These are phyloP conservation scores for Antarctomyces pellizariae DNA, from an alignment of 495 filamentous ascomycete species.

Conservation along the genomic window DNA sequence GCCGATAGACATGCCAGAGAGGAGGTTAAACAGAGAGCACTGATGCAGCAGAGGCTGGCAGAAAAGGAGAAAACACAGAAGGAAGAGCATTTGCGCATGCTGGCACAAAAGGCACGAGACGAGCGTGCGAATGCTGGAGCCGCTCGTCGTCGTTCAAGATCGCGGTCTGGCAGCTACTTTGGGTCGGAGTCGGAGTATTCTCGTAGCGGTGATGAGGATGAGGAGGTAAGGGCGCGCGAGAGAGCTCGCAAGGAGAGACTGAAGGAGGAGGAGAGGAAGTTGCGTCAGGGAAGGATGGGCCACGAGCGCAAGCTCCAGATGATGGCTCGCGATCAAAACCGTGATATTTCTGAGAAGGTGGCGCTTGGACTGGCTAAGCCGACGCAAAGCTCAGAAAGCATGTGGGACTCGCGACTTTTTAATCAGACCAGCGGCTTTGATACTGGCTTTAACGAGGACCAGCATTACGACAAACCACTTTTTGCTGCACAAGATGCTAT, in stretches of 20 bases:
- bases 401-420: slow-evolving; percentile 94
- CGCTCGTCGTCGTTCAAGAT: slow-evolving; percentile 22
- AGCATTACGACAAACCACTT: slow-evolving; percentile 88
- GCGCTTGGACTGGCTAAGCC: slow-evolving; percentile 89
- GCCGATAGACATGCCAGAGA: slow-evolving; percentile 88
- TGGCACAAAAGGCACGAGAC: slow-evolving; percentile 82
- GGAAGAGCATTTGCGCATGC: slow-evolving; percentile 71
- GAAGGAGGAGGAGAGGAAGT: slow-evolving; percentile 64
- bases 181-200: slow-evolving; percentile 34
- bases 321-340: slow-evolving; percentile 83
- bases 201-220: slow-evolving; percentile 41
- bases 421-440: slow-evolving; percentile 82
- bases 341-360: slow-evolving; percentile 95
- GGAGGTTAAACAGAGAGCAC: slow-evolving; percentile 74
- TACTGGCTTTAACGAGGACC: slow-evolving; percentile 87
- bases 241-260: slow-evolving; percentile 53
- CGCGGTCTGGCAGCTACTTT: slow-evolving; percentile 26
- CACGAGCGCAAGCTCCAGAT: slow-evolving; percentile 73
- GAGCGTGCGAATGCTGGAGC: slow-evolving; percentile 36
- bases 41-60: slow-evolving; percentile 90
- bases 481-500: slow-evolving; percentile 95
- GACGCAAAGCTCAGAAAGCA: slow-evolving; percentile 65
- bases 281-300: slow-evolving; percentile 90
- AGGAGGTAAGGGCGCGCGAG: slow-evolving; percentile 52
- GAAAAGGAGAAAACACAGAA: slow-evolving; percentile 91